Evolutionary conservation across 495 filamentous ascomycete species (phyloP).

Genomic region (Endocarpon pusillum): DNA sequence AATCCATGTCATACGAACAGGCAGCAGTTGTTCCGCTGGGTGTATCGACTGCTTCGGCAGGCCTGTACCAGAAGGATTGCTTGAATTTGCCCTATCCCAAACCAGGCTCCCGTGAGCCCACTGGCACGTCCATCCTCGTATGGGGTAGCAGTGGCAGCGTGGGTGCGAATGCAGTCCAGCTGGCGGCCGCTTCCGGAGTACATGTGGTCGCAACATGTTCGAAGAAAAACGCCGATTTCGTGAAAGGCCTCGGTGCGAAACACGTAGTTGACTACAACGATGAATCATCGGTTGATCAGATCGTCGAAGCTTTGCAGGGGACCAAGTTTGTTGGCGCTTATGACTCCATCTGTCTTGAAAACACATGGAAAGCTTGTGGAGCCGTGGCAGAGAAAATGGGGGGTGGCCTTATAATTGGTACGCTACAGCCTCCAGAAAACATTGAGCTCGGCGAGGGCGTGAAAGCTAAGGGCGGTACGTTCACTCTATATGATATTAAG

Average conservation of each 20-base stretch:
- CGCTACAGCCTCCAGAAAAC: no score
- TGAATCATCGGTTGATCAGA: conserved; percentile 9
- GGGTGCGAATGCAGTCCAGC: conserved; percentile 18
- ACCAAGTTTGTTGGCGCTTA: no score
- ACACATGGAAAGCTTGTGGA: no score
- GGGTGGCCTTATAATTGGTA: no score
- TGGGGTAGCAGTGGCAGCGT: conserved; percentile 24
- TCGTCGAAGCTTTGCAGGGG: conserved; percentile 8
- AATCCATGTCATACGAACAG: conserved; percentile 24
- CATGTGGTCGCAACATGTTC: conserved; percentile 33
- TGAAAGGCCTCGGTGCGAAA: conserved; percentile 27
- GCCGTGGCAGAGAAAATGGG: no score
- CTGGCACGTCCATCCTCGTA: conserved; percentile 11
- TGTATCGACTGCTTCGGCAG: conserved; percentile 34
- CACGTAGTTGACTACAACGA: conserved; percentile 36
- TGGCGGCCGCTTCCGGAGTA: conserved; percentile 12
- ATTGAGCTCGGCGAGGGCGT: no score
- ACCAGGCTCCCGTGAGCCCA: no score
- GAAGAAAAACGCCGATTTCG: conserved; percentile 29
- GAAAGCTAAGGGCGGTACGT: no score
- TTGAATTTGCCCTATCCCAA: conserved; percentile 25
- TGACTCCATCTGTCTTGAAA: no score
- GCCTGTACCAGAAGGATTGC: conserved; percentile 26
- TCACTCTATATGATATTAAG: no score
- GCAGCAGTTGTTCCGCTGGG: conserved; percentile 36